Base-by-base conservation (phyloP, 75 land plant genomes). In the Selaginella tamariscina region DNA sequence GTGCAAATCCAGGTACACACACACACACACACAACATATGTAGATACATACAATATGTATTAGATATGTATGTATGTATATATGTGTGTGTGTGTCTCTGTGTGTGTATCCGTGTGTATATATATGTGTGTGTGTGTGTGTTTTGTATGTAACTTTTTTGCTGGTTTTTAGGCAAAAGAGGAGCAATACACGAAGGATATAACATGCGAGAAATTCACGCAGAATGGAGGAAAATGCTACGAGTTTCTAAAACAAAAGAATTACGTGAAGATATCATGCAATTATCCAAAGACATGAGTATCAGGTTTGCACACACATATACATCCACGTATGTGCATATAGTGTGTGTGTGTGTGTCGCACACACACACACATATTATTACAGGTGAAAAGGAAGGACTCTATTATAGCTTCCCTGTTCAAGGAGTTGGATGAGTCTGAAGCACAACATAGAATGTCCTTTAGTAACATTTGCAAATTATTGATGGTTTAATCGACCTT, bases 201-300 rank as follows among this genome's bases (percentile, higher is more conserved):
- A 75, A 71, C 33, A 71, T 70, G 77, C 77, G 54, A 13, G 32
- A 75, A 26, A 65, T 75, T 55, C 77, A 75, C 30, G 32, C 59
- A 21, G 24, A 65, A 27, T 75, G 77, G 77, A 64, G 78, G 29
- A 67, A 68, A 33, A 72, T 77, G 1, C 71, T 77, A 70, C 68
- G 78, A 26, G 28, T 26, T 56, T 70, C 65, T 0, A 77, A 77
- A 32, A 31, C 67, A 27, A 39, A 57, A 29, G 74, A 77, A 30
- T 70, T 72, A 5, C 70, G 66, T 22, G 44, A 62, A n/a, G 74
- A 72, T 57, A 64, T 77, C 30, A 69, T 54, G n/a, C 32, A 32
- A 56, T 33, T 71, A 32, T 56, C 70, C 20, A 70, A 66, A 31
- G 55, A 60, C 69, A 77, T 72, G 74, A 73, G 27, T 62, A 55